These are phyloP conservation scores for Bipolaris sorokiniana DNA, from an alignment of 2,329 filamentous ascomycete genomes.

Conservation along the genomic window DNA sequence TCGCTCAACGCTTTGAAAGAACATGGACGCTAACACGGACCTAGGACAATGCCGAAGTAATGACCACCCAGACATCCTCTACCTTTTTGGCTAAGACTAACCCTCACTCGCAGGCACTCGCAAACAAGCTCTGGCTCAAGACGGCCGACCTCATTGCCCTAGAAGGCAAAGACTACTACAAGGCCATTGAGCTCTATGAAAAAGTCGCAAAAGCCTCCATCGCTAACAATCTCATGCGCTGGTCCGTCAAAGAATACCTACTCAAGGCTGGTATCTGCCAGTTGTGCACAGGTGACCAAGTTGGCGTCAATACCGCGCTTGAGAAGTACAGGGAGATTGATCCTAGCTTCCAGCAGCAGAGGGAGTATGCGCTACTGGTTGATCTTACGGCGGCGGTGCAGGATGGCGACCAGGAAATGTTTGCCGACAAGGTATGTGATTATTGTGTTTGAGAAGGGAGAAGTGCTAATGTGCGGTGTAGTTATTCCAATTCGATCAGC, in stretches of 20 bases:
- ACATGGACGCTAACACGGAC: conserved; percentile 21
- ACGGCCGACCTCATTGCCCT: conserved; percentile 85
- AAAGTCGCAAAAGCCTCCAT: conserved; percentile 78
- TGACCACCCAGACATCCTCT: neutral
- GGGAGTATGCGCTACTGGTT: conserved; percentile 80
- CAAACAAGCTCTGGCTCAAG: conserved; percentile 93
- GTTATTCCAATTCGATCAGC: conserved; percentile 85
- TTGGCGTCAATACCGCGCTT: conserved; percentile 78
- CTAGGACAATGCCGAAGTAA: conserved; percentile 49
- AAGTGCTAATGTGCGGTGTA: conserved; percentile 14
- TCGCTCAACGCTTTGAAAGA: neutral
- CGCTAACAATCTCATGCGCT: conserved; percentile 74
- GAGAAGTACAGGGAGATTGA: conserved; percentile 78
- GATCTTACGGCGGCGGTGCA: conserved; percentile 80
- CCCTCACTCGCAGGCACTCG: conserved; percentile 61
- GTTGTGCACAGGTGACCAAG: conserved; percentile 75
- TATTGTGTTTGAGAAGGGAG: neutral
- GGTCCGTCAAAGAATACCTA: conserved; percentile 86
- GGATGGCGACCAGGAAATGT: conserved; percentile 78
- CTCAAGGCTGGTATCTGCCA: conserved; percentile 94
- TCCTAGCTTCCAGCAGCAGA: conserved; percentile 70
- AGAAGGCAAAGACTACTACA: conserved; percentile 74
- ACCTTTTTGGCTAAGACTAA: conserved; percentile 34
- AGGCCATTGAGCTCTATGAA: conserved; percentile 66
- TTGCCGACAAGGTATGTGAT: conserved; percentile 73